Evolutionary conservation across 2,329 filamentous ascomycete genomes (phyloP).

Genomic region (Drechslera avenae): DNA sequence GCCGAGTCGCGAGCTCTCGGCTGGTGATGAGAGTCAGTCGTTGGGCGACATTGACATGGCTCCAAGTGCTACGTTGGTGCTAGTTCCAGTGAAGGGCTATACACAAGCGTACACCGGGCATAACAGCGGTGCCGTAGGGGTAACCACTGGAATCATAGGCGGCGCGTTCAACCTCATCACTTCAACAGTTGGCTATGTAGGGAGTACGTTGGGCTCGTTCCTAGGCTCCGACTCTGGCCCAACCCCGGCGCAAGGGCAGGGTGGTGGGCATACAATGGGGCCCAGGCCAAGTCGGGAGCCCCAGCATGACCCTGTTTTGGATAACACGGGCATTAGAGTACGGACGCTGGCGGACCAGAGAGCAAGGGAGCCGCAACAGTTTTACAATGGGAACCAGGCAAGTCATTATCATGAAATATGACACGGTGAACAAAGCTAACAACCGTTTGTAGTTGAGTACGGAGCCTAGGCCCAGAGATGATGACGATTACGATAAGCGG

Average conservation of each 20-base stretch:
- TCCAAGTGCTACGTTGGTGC: conserved; percentile 81
- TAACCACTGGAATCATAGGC: conserved; percentile 40
- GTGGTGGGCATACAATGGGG: conserved; percentile 15
- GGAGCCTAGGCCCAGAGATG: conserved; percentile 7
- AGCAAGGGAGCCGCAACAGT: conserved; percentile 64
- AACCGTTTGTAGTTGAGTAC: conserved; percentile 5
- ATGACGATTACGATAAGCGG: conserved; percentile 10
- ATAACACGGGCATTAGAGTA: conserved; percentile 46
- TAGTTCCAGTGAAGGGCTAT: conserved; percentile 71
- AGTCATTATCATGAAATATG: conserved; percentile 37
- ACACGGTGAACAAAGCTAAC: neutral
- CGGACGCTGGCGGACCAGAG: conserved; percentile 54
- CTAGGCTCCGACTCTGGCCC: conserved; percentile 29
- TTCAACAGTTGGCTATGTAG: conserved; percentile 41
- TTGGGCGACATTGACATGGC: conserved; percentile 73
- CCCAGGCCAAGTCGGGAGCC: conserved; percentile 12
- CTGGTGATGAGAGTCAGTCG: conserved; percentile 72
- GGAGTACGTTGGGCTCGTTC: conserved; percentile 39
- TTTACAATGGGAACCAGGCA: conserved; percentile 93
- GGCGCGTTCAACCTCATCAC: conserved; percentile 44
- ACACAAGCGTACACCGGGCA: conserved; percentile 61
- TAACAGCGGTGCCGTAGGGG: conserved; percentile 34
- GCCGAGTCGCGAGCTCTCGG: conserved; percentile 75
- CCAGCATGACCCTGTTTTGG: conserved; percentile 16
- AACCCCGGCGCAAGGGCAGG: conserved; percentile 10